phyloP scores from a whole-genome alignment of 2,329 filamentous ascomycete genomes.

The Colletotrichum costaricense region DNA sequence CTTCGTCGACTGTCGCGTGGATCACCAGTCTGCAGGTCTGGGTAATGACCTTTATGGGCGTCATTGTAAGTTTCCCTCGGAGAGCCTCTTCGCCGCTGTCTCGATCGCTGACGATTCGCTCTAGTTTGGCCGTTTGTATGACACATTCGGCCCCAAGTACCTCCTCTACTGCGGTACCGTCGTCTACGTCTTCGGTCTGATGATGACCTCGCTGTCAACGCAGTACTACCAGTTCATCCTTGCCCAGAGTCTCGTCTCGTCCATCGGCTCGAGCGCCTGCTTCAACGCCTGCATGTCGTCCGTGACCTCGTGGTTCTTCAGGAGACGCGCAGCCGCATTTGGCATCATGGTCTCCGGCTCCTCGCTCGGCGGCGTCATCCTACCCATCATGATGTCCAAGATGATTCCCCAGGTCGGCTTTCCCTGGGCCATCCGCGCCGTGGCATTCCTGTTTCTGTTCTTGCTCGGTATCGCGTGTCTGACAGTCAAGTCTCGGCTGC shows the following conservation, averaged over 20 bases:
- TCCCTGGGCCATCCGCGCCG: conserved; percentile 60
- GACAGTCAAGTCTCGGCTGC: conserved; percentile 54
- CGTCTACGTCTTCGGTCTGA: conserved; percentile 70
- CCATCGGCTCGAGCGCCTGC: conserved; percentile 55
- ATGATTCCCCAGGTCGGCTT: conserved; percentile 61
- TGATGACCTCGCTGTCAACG: conserved; percentile 69
- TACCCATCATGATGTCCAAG: conserved; percentile 70
- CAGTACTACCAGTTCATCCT: conserved; percentile 59
- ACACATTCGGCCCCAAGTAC: conserved; percentile 71
- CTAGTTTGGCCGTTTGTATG: conserved; percentile 69
- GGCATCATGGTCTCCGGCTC: conserved; percentile 66
- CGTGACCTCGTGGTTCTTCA: conserved; percentile 63
- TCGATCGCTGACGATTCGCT: not conserved
- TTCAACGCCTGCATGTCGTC: conserved; percentile 56
- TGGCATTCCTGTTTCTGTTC: conserved; percentile 58
- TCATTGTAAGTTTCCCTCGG: conserved; percentile 47
- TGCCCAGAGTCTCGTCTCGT: conserved; percentile 52
- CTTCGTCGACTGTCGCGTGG: conserved; percentile 67
- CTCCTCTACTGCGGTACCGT: conserved; percentile 65
- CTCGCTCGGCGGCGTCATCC: conserved; percentile 65
- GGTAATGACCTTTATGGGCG: conserved; percentile 60
- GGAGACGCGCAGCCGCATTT: conserved; percentile 62
- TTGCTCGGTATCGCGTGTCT: conserved; percentile 48
- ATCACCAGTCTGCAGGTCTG: conserved; percentile 67
- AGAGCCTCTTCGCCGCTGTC: not conserved